Evolutionary conservation across 257 asterid species (phyloP), one percentile per base, ranked within the genome.

Genomic region (Petunia secreta): DNA sequence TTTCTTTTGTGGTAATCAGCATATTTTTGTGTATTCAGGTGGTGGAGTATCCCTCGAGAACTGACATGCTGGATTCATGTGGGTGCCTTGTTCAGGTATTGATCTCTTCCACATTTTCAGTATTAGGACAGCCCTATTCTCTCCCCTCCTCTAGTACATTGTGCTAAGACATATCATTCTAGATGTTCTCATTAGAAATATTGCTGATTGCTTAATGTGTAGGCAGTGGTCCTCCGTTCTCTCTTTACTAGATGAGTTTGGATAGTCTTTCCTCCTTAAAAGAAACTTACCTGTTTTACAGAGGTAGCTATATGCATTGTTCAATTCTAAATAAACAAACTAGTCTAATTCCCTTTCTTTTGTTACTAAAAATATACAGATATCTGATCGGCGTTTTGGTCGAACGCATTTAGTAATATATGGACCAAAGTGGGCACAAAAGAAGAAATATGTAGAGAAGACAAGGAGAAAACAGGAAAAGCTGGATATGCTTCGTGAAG

Each of bases 311-410:
- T 62, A 73, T 50, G 63, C 52, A 36, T 48, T 58, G 78, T 11
- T 36, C 46, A 6, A 11, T 50, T 40, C 34, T 50, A 1, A 58
- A 73, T 67, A 5, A 3, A 8, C 46, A 50, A 5, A 9, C 5
- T 39, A 13, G 13, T 25, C 58, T 75, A 43, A 44, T 57, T 63
- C 50, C 53, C 73, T 67, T 8, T 44, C n/a, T 68, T 41, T 63
- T 58, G 46, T 65, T 8, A 63, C 39, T 60, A 7, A 83, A 40
- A 80, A 34, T 71, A 46, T 80, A 87, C 90, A 96, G 99, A 90
- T 96, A 87, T 91, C 98, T 84, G 99, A 94, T 87, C 86, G 98
- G 87, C 81, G 98, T 82, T 94, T 96, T 90, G 98, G 99, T n/a
- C 90, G 99, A 83, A 96, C 99, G 2, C 90, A 92, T 85, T 87